Evolutionary conservation across 305 asterid species (phyloP).

Genomic region (Petunia hybrid): DNA sequence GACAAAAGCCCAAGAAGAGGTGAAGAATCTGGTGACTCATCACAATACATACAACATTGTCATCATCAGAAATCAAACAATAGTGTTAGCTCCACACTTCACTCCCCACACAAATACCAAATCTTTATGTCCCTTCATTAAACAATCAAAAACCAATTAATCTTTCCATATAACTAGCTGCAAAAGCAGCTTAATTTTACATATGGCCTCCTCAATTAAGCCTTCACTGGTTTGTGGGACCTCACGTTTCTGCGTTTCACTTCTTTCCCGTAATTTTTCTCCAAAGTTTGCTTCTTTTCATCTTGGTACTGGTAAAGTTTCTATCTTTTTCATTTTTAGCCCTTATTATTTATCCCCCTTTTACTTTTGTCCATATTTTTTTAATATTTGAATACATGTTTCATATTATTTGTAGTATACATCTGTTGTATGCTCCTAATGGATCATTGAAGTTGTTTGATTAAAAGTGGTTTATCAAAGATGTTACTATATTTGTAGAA

Average conservation of each 20-base stretch:
- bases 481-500: background rate
- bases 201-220: conserved; percentile 82
- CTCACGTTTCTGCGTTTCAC: conserved; percentile 52
- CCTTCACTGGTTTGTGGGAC: conserved; percentile 66
- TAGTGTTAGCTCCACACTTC: background rate
- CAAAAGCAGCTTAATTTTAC: conserved; percentile 49
- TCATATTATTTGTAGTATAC: background rate
- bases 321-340: background rate
- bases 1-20: background rate
- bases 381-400: background rate
- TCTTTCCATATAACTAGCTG: background rate
- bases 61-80: background rate
- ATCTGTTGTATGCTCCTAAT: too few relatives aligned
- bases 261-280: conserved; percentile 38
- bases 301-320: conserved; percentile 53
- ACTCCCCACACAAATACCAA: conserved; percentile 13
- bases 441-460: background rate
- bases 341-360: background rate
- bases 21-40: background rate
- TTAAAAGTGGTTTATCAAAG: background rate
- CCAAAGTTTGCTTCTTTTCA: conserved; percentile 47
- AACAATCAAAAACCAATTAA: background rate
- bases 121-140: background rate
- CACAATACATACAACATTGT: conserved; percentile 6
- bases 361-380: background rate